These are phyloP conservation scores for Annulohypoxylon maeteangense DNA, from an alignment of 495 filamentous ascomycete genomes.

Conservation along the genomic window DNA sequence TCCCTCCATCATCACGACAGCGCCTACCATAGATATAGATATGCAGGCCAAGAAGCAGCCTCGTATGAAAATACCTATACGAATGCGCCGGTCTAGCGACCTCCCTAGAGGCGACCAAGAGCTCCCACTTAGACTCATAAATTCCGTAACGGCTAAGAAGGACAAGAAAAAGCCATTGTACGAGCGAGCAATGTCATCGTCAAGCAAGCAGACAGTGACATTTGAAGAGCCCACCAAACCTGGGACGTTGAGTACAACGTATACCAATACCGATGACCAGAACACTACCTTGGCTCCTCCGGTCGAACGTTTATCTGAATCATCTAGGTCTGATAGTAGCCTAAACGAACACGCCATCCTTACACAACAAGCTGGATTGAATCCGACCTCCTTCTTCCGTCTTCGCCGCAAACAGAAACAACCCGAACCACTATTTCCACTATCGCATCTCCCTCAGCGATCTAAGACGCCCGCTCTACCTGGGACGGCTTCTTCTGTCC, in stretches of 20 bases:
- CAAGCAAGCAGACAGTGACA: slow-evolving; percentile 60
- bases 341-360: slow-evolving; percentile 77
- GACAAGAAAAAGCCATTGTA: slow-evolving; percentile 53
- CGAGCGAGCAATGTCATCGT: slow-evolving; percentile 55
- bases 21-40: slow-evolving; percentile 76
- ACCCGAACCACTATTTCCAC: slow-evolving; percentile 79
- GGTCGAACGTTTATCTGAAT: slow-evolving; percentile 83
- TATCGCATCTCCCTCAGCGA: slow-evolving; percentile 76
- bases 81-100: slow-evolving; percentile 58
- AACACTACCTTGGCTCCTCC: slow-evolving; percentile 73
- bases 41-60: slow-evolving; percentile 62
- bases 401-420: slow-evolving; percentile 82
- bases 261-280: slow-evolving; percentile 73
- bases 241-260: slow-evolving; percentile 63
- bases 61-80: slow-evolving; percentile 59
- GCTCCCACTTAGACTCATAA: slow-evolving; percentile 35
- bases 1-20: slow-evolving; percentile 92
- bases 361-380: slow-evolving; percentile 68
- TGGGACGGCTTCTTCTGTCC: slow-evolving; percentile 47
- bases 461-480: slow-evolving; percentile 49
- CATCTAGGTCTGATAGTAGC: slow-evolving; percentile 89
- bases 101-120: slow-evolving; percentile 51
- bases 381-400: slow-evolving; percentile 79
- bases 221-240: slow-evolving; percentile 76
- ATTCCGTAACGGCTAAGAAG: slow-evolving; percentile 45